Evolutionary conservation across 768 basidiomycete genomes (phyloP), one percentile per base, ranked within the genome.

Genomic region (Lentinula sp.): DNA sequence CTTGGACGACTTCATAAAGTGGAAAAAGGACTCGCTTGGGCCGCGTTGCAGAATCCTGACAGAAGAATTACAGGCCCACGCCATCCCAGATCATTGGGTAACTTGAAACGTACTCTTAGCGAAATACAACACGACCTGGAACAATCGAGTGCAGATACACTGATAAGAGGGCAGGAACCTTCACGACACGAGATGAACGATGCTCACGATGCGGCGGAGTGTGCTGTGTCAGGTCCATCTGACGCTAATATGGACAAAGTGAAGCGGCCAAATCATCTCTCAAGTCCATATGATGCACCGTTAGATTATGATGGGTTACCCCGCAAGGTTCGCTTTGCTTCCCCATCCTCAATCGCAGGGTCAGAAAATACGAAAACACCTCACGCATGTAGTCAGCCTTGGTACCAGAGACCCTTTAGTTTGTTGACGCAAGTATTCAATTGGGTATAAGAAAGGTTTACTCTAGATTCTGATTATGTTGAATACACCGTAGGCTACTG

Each of bases 41-140:
- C 50, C 15, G 48, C 49, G 8, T 35, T 42, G 41, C 45, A 20
- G 35, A 15, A 60, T 20, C 59, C 59, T 33, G 59, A 60, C 7
- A 46, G 15, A 28, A 42, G 36, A 12, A 9, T 51, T 36, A 20
- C 20, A 10, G 45, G 28, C 16, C 59, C 59, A 20, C 48, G 49
- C 15, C 49, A 50, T 39, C 36, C 39, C 8, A 37, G 59, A 28
- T 51, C 49, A 4, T 42, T 60, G 32, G 59, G 59, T 18, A 42
- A 8, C 15, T 39, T 60, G 45, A 60, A 60, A 52, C 59, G 59
- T n/a, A 23, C 45, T 39, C 39, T 60, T 18, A 16, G 33, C 12
- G 50, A 60, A 18, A 60, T 60, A 33, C 59, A 43, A 32, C 37
- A 23, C 16, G 13, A 48, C 42, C 20, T 59, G 46, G 45, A 59